Evolutionary conservation across 2,329 filamentous ascomycete genomes (phyloP).

Genomic region (Fusarium sp.): DNA sequence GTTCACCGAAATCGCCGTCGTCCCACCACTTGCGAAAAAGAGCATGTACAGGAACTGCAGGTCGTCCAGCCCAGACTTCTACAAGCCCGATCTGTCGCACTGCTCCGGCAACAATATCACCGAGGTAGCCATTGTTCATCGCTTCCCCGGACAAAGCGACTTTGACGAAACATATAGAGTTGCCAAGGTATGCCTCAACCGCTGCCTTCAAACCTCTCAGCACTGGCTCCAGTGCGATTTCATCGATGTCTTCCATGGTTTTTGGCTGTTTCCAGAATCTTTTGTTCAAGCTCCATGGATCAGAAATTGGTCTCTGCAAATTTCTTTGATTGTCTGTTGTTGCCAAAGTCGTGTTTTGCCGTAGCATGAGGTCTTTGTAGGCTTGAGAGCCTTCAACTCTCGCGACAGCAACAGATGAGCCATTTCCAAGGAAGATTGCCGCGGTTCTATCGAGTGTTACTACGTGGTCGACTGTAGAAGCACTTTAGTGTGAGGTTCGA

Average conservation of each 20-base stretch:
- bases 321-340: neutral
- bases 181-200: neutral
- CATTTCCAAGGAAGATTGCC: neutral
- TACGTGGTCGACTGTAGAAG: neutral
- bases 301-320: neutral
- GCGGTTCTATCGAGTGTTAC: neutral
- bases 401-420: neutral
- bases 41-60: accelerated
- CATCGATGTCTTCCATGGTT: neutral
- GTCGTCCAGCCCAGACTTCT: neutral
- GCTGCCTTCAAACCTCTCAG: neutral
- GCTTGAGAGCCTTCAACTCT: neutral
- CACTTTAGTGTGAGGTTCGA: no score
- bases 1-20: neutral
- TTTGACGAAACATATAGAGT: neutral
- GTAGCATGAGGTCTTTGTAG: neutral
- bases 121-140: neutral
- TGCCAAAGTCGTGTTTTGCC: no score
- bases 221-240: neutral
- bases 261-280: no score
- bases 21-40: neutral
- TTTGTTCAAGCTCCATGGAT: neutral
- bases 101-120: neutral
- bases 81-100: neutral
- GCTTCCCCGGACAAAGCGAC: no score